A percentile compares a stretch with the other conserved stretches of the same genome.
These are phyloP conservation scores for Blastocystis hominis DNA, from an alignment of 352 stramenopile genomes.

Conservation along the genomic window DNA sequence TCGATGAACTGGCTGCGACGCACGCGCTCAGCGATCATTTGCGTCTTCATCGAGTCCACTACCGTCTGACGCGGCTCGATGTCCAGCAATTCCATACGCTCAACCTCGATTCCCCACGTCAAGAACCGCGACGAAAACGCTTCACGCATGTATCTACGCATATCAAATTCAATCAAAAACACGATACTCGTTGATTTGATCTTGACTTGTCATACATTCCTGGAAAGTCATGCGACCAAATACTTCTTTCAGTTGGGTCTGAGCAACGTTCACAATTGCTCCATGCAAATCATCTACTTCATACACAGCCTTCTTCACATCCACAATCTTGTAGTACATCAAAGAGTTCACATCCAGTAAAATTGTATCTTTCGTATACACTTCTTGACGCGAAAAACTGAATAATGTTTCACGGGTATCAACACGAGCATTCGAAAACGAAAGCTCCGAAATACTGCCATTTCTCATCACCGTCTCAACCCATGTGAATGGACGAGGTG, in stretches of 20 bases:
- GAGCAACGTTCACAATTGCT: constrained; percentile 62
- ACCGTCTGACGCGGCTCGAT: constrained; percentile 60
- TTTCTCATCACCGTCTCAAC: neutral
- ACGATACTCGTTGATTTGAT: constrained; percentile 60
- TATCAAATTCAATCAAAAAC: neutral
- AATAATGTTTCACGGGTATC: constrained; percentile 62
- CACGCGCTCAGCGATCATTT: constrained; percentile 63
- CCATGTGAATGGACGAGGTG: constrained; percentile 60
- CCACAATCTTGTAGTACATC: constrained; percentile 63
- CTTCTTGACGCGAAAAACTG: constrained; percentile 61
- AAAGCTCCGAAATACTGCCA: constrained; percentile 51
- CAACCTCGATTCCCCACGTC: constrained; percentile 61
- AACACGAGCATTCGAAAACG: constrained; percentile 59
- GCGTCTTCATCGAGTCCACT: constrained; percentile 61
- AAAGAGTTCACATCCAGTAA: constrained; percentile 61
- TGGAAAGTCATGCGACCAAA: constrained; percentile 63
- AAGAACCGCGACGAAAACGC: constrained; percentile 61
- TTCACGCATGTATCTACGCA: constrained; percentile 61
- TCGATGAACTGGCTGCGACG: constrained; percentile 63
- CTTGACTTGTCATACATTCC: constrained; percentile 61
- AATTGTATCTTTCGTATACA: constrained; percentile 62
- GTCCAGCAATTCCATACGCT: constrained; percentile 63
- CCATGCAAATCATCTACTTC: constrained; percentile 62
- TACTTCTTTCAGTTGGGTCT: constrained; percentile 63
- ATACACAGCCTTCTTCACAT: constrained; percentile 63